Evolutionary conservation across 805 yeast species (phyloP), one percentile per base, ranked within the genome.

Genomic region (Metschnikowia reukaufii): DNA sequence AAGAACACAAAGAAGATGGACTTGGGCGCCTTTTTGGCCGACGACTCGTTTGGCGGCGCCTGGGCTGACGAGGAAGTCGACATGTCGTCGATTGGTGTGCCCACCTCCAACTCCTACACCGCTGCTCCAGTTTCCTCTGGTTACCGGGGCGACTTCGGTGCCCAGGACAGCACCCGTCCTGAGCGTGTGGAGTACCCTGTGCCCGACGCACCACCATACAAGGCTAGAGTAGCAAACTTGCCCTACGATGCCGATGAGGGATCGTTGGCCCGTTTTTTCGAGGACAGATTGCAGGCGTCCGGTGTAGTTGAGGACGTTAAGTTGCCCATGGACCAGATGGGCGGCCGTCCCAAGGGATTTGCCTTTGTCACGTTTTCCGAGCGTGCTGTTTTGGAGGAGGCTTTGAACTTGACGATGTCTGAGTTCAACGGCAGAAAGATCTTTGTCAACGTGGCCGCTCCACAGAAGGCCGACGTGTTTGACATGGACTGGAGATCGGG

Each of bases 121-220:
- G 55, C 55, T 23, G 52, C 56, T 10, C 53, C 52, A n/a, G 34
- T 44, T 9, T 36, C 47, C 19, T 25, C 48, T 18, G 39, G 33
- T 16, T 48, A 48, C 39, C 40, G 54, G 10, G 44, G 39, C 7
- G 56, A 52, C 19, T 51, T 44, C 48, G 39, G 39, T 20, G 32
- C 40, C 18, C 39, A 36, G 32, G 48, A 34, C 21, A 27, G 38
- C 41, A 58, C 71, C 40, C 67, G 72, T 55, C 70, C 72, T 54
- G 81, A 78, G 52, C 79, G 88, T 68, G 76, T 73, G 52, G 91
- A 85, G 63, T 86, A 72, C 57, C 96, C 96, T 36, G 77, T 94
- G 50, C 99, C 99, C 38, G 92, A 89, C 59, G 77, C 72, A 43
- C 90, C 97, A 16, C 99, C 99, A 45, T 94, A 69, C 77, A 85